phyloP scores from a whole-genome alignment of 371 early-diverging fungal species.

The Syncephalastrum racemosum region DNA sequence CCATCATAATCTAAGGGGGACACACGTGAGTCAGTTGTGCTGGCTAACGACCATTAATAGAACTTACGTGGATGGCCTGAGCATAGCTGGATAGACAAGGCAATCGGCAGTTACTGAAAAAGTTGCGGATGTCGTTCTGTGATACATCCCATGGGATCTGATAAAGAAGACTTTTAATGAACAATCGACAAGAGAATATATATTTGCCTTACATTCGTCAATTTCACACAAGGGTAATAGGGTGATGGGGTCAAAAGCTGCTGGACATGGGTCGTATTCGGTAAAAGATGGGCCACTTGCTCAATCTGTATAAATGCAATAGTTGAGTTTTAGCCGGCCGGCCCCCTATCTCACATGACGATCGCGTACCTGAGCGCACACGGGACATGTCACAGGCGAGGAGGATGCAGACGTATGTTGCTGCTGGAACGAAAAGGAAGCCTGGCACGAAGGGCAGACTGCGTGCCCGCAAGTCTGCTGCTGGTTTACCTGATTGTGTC shows the following conservation, averaged over 20 bases:
- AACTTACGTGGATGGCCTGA: constrained; percentile 54
- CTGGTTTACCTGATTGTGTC: neutral
- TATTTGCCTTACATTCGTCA: constrained; percentile 35
- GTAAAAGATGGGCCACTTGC: constrained; percentile 3
- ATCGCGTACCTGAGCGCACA: constrained; percentile 20
- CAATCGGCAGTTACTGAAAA: constrained; percentile 39
- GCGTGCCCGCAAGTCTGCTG: constrained; percentile 18
- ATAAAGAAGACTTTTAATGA: constrained; percentile 1
- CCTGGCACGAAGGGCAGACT: constrained; percentile 20
- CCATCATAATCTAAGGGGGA: constrained; percentile 48
- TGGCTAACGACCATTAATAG: constrained; percentile 3
- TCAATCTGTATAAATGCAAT: neutral
- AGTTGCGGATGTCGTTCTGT: constrained; percentile 51
- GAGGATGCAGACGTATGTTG: neutral
- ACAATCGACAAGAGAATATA: neutral
- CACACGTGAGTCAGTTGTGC: neutral
- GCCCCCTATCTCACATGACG: too few relatives aligned
- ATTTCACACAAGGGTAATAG: constrained; percentile 38
- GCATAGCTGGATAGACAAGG: constrained; percentile 39
- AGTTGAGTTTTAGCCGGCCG: neutral
- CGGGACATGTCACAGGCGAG: constrained; percentile 16
- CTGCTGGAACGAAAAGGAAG: neutral
- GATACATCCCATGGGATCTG: constrained; percentile 63
- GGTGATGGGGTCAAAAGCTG: constrained; percentile 11
- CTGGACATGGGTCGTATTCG: constrained; percentile 18